Percentiles rank a stretch among this genome's conserved stretches.
These are phyloP conservation scores for Leccinum solheimii DNA, from an alignment of 1,284 basidiomycete genomes.

Conservation along the genomic window DNA sequence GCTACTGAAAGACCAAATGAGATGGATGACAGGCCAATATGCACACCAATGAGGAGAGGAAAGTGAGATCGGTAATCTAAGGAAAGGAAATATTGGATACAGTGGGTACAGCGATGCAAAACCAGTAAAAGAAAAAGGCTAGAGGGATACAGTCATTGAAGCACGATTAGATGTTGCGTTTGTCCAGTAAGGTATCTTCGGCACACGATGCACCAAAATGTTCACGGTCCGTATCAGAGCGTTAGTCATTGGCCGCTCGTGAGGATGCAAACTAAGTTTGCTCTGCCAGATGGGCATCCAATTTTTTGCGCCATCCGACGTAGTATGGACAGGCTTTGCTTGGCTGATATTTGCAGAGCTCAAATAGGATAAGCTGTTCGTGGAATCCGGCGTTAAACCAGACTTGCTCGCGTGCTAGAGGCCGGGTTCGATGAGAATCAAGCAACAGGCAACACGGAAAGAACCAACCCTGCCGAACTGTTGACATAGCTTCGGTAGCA, in stretches of 20 bases:
- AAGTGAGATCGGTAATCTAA: conserved; percentile 1
- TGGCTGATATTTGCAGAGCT: conserved; percentile 70
- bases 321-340: conserved; percentile 65
- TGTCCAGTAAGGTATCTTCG: conserved; percentile 19
- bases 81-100: not conserved
- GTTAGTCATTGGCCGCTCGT: conserved; percentile 10
- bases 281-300: conserved; percentile 24
- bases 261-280: conserved; percentile 15
- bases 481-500: conserved; percentile 59
- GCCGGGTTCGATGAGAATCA: conserved; percentile 8
- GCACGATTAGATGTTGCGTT: conserved; percentile 24
- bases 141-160: conserved; percentile 15
- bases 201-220: conserved; percentile 14
- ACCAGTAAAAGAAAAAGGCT: conserved; percentile 7
- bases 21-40: conserved; percentile 3
- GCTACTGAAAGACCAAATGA: conserved; percentile 3
- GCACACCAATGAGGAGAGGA: conserved; percentile 3
- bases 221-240: conserved; percentile 10
- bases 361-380: conserved; percentile 75
- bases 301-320: conserved; percentile 50
- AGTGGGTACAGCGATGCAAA: conserved; percentile 7
- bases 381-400: conserved; percentile 78
- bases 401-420: conserved; percentile 69
- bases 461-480: conserved; percentile 56
- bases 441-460: not conserved